Base-by-base conservation (phyloP, 2,329 filamentous ascomycete species). In the Aspergillus sclerotialis region DNA sequence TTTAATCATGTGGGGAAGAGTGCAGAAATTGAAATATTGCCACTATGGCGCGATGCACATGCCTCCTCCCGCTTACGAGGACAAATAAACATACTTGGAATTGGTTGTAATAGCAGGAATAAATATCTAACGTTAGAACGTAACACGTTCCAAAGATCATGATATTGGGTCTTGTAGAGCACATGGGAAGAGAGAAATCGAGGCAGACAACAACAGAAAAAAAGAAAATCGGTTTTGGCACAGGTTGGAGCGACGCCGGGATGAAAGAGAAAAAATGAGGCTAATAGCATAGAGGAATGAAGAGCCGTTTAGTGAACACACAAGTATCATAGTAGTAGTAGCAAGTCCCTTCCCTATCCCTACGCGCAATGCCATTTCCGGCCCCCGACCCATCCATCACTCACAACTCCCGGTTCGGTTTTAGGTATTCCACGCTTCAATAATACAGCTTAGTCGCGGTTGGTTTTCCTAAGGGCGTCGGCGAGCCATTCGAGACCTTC, bases 401-500 rank as follows among this genome's bases (percentile, higher is more conserved):
- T 46, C 49, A 52, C 53, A 58, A 57, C 53, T 50, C 55, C 56
- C 53, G 51, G 53, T 54, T 51, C 55, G 53, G 45, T 50, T 52
- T 42, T 47, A 50, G 51, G 50, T 56, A 31, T 46, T 52, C 49
- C 48, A 47, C 47, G 46, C 48, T 47, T 57, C 40, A n/a, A 47
- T 45, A 56, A 52, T 52, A 52, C 46, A 49, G 46, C 53, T 59
- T 67, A 71, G 48, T 67, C 63, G 57, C 65, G 66, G 50, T 67
- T 66, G 41, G 65, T 61, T 77, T 89, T 89, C 68, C 82, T 79
- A 67, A 92, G 80, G 60, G 83, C 84, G 65, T 78, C 82, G 65
- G 83, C 82, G 61, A 89, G 80, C 84, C 85, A 90, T 73, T 90
- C 89, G 60, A 96, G 86, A 81, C 90, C 90, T 74, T 96, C 90